Base-by-base conservation (phyloP, 2,329 filamentous ascomycete species). In the Phialemonium atrogriseum region DNA sequence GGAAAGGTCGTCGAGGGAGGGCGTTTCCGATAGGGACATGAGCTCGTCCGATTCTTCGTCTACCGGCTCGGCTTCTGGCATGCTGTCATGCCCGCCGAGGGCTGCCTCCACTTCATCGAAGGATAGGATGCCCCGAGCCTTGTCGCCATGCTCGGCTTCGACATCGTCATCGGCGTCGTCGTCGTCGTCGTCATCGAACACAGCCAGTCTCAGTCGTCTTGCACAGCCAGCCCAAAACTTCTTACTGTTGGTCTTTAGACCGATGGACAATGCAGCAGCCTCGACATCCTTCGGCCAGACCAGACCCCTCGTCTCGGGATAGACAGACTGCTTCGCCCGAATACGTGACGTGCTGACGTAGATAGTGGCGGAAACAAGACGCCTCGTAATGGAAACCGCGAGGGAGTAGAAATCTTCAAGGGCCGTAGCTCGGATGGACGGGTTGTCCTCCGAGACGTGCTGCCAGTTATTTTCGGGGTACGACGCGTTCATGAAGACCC, bases 331-430 rank as follows among this genome's bases (percentile, higher is more conserved):
- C 42, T 62, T 66, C 4, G 76, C 64, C 32, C 77, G 68, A 15
- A 86, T 57, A 24, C 85, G 69, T 3, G 81, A 80, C 50, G 73
- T 70, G n/a, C 80, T 73, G 36, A 85, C 72, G 45, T 80, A 82
- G 0, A 91, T 58, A 0, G 75, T 64, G 1, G 81, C 73, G 27
- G 83, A 73, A 2, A 91, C 63, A 2, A 94, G 57, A 10, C 83
- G 70, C 36, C 73, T 74, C 0, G 83, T 88, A 10, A 91, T 43
- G 32, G 72, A 81, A 2, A 82, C 52, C 0, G 71, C 64, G 2
- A 94, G 55, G 7, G 72, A 71, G 46, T 87, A 69, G 26, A 94
- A 80, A 44, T 91, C 84, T 5, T 73, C 68, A n/a, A 93, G 68
- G 0, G 83, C 77, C 2, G 84, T 87, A 6, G 77, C 72, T 43